Evolutionary conservation across 352 stramenopile species (phyloP), one percentile per base, ranked within the genome.

Genomic region (Phytophthora pini): DNA sequence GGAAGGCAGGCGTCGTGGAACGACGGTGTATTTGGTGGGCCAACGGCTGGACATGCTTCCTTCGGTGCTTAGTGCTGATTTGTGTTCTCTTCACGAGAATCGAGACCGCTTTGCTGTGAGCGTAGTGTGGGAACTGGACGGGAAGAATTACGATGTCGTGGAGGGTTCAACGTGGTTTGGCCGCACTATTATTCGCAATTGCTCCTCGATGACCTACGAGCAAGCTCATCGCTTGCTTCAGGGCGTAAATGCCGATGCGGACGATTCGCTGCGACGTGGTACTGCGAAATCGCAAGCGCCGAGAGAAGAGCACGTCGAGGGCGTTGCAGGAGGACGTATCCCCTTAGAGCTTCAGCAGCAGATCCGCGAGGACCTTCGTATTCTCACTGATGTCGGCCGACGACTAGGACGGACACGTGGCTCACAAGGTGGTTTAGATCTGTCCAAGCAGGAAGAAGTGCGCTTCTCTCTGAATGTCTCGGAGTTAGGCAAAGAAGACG

Each of bases 21-120:
- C 97, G 24, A 99, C 96, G 1, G 98, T 98, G 1, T 99, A 99
- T 76, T 87, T 99, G 22, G 98, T 99, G 5, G 97, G 99, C 27
- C 88, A 93, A 69, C 82, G 86, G 0, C 76, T 97, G 36, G 93
- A 98, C 65, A 98, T 98, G 94, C 73, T 98, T 41, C 94, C 94
- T 3, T 81, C 84, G 1, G 77, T 98, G 17, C 76, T 98, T 1
- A 93, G 84, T 53, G 83, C 75, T 1, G 86, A 98, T 50, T 66
- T 98, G 34, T 98, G 93, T 62, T 98, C 93, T 27, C 72, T 98
- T 29, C 94, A 98, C 65, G 84, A 95, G 50, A 84, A 89, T 38
- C 79, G 84, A 38, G 93, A 98, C 53, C 84, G 93, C 9, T 74
- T 98, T 12, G 90, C 93, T 2, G 88, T 98, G 38, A 97, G 86